phyloP scores from a whole-genome alignment of 2,329 filamentous ascomycete species.

The Colletotrichum sidae region DNA sequence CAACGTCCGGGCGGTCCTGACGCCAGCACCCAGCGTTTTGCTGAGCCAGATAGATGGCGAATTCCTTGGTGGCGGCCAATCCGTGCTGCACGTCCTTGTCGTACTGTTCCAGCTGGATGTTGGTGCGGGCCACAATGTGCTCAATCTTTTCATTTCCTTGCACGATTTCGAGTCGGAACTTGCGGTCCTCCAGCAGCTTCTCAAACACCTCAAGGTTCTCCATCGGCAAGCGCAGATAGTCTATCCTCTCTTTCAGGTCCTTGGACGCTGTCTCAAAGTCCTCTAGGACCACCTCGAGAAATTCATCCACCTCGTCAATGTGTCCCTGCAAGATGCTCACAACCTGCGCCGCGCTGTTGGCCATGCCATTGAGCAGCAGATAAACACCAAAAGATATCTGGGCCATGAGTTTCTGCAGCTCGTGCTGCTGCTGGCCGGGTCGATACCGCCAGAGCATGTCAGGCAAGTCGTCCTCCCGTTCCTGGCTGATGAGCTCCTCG shows the following conservation, averaged over 20 bases:
- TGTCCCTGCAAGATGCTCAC: conserved; percentile 90
- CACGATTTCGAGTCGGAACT: conserved; percentile 84
- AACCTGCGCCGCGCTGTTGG: conserved; percentile 89
- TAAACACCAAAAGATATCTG: conserved; percentile 96
- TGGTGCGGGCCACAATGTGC: conserved; percentile 85
- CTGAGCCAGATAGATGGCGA: conserved; percentile 78
- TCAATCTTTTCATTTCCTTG: conserved; percentile 92
- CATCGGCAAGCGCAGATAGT: conserved; percentile 84
- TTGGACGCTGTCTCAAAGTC: conserved; percentile 82
- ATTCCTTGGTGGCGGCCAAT: conserved; percentile 78
- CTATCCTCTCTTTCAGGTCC: conserved; percentile 84
- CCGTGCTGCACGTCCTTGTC: conserved; percentile 84
- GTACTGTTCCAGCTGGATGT: conserved; percentile 79
- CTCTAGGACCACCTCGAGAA: conserved; percentile 86
- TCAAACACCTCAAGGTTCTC: conserved; percentile 87
- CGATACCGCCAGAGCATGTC: conserved; percentile 81
- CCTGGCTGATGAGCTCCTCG: conserved; percentile 75
- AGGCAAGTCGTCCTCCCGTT: conserved; percentile 76
- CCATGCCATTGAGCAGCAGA: conserved; percentile 83
- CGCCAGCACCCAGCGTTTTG: conserved; percentile 73
- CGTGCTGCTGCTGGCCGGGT: conserved; percentile 82
- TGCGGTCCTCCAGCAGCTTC: conserved; percentile 85
- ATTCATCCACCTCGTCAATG: conserved; percentile 93
- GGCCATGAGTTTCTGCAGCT: conserved; percentile 88
- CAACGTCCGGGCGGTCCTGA: conserved; percentile 70